A percentile compares a stretch with the other conserved stretches of the same genome.
These are phyloP conservation scores for Schizosaccharomyces octosporus DNA, from an alignment of 805 yeast species.

Conservation along the genomic window DNA sequence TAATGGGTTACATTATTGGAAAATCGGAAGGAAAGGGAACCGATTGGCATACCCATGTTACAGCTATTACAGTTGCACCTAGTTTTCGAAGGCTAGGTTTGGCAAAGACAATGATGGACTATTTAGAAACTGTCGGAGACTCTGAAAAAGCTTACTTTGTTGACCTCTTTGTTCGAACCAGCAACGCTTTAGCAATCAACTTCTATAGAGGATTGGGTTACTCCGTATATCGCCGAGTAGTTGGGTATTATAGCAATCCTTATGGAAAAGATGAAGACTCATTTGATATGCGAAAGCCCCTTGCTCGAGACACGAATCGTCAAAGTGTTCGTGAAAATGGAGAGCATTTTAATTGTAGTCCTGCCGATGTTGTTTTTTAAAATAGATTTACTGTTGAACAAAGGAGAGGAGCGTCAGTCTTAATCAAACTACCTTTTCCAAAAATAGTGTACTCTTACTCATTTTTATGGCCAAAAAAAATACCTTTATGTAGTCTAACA, in stretches of 20 bases:
- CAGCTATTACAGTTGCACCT: conserved; percentile 78
- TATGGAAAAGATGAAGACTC: conserved; percentile 48
- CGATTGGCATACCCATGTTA: conserved; percentile 91
- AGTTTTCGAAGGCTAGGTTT: conserved; percentile 65
- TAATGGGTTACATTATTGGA: conserved; percentile 50
- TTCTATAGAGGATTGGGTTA: conserved; percentile 75
- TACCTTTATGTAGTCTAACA: no score
- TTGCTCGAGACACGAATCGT: conserved; percentile 13
- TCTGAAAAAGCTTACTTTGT: conserved; percentile 60
- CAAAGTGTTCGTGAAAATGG: conserved; percentile 12
- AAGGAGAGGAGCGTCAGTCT: neutral
- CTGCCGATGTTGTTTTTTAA: conserved; percentile 8
- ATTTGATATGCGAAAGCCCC: conserved; percentile 28
- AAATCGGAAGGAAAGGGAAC: conserved; percentile 67
- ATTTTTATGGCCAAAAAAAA: no score
- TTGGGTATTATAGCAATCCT: conserved; percentile 51
- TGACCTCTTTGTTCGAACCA: conserved; percentile 77
- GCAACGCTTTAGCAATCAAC: conserved; percentile 53
- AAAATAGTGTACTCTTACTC: no score
- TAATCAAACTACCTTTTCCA: neutral
- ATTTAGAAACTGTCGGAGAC: conserved; percentile 50
- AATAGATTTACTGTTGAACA: neutral
- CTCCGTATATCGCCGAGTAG: conserved; percentile 59
- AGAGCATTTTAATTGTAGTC: conserved; percentile 8
- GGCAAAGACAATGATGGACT: conserved; percentile 54